A percentile compares a stretch with the other conserved stretches of the same genome.
Conservation (phyloP, 306 rosid species). For the Casuarina cunninghamiana region DNA sequence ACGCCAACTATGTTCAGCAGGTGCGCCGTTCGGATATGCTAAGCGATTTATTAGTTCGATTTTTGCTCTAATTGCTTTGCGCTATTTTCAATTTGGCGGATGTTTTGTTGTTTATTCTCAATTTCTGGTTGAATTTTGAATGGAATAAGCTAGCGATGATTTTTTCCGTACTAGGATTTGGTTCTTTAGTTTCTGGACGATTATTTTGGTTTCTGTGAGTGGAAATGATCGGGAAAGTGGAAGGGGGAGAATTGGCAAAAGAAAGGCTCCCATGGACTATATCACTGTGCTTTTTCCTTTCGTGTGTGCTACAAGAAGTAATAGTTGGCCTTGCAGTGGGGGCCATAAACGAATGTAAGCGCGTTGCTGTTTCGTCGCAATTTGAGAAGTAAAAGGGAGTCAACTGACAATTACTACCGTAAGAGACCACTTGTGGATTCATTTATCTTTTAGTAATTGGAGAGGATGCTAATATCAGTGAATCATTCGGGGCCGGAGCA, state of each 20-base stretch:
- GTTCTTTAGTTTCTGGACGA: background rate
- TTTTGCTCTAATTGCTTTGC: background rate
- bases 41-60: constrained; percentile 6
- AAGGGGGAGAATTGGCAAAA: background rate
- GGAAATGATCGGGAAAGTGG: background rate
- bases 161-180: background rate
- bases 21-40: constrained; percentile 27
- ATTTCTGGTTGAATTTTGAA: background rate
- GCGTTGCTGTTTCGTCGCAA: background rate
- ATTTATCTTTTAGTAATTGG: background rate
- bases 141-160: background rate
- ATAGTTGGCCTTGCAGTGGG: background rate
- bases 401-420: background rate
- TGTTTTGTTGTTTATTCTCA: background rate
- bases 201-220: background rate
- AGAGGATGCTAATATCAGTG: background rate
- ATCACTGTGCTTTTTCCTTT: background rate
- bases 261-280: background rate
- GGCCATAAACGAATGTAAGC: background rate
- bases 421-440: background rate
- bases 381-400: background rate
- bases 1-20: constrained; percentile 99
- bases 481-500: background rate
- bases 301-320: background rate
- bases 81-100: background rate